Evolutionary conservation across 2,329 filamentous ascomycete genomes (phyloP), one percentile per base, ranked within the genome.

Genomic region (Lecanoromycetidae sp.): DNA sequence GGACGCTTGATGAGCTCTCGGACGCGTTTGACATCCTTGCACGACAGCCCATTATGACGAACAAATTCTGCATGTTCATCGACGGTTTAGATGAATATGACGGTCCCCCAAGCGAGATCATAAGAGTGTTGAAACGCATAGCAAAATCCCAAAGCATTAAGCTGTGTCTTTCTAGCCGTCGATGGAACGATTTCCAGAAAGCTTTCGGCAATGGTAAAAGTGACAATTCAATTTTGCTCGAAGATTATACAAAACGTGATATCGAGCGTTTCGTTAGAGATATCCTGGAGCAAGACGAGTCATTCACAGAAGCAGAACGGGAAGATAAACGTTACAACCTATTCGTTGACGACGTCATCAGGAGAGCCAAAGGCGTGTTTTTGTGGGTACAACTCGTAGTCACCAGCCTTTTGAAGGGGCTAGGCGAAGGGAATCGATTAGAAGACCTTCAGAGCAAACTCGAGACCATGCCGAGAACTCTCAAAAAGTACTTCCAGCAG

Each of bases 11-110:
- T 5, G 42, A 45, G 13, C 34, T 45, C n/a, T 10, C 15, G n/a
- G 20, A 27, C 13, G 42, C 34, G 13, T 45, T 45, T 32, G 22
- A 26, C n/a, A 15, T 12, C 17, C 9, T 45, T 22, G 22, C 34
- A 19, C 15, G 37, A 8, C 32, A 36, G 34, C 25, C 30, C 22
- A 36, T 27, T 5, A 30, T 33, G 8, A 33, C 15, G 12, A 37
- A 8, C 15, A 30, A 22, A 7, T 36, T 60, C 19, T 64, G 60
- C 38, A 55, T 63, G 25, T 63, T 64, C 29, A 57, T 64, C 25
- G 61, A 65, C 30, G 61, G 56, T 1, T 50, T 63, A 2, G 60
- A 63, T 41, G 59, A 63, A 48, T 63, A 55, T 35, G 45, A 54
- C 12, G 58, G 57, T 1, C 54, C 57, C 23, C 55, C 57, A 27